These are phyloP conservation scores for Fusarium abutilonis DNA, from an alignment of 2,329 filamentous ascomycete species.

Conservation along the genomic window DNA sequence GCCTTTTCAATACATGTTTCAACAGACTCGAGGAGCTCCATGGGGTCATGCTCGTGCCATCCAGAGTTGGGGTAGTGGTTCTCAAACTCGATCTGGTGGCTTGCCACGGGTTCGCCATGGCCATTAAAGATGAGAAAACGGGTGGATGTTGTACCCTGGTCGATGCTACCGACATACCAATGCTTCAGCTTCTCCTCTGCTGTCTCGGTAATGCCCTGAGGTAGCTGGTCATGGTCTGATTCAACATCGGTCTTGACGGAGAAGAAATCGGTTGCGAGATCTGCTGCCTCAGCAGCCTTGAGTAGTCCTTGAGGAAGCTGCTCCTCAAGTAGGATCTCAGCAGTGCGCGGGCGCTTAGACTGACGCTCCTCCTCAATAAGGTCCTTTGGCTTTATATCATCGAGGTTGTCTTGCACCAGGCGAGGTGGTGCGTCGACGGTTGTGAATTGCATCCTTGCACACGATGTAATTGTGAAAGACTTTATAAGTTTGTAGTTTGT, in stretches of 20 bases:
- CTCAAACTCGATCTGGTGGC: constrained; percentile 86
- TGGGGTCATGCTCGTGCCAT: constrained; percentile 90
- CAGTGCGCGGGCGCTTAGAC: constrained; percentile 39
- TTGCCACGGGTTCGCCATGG: constrained; percentile 78
- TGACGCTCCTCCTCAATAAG: constrained; percentile 12
- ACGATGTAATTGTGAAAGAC: constrained; percentile 26
- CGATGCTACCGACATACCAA: constrained; percentile 85
- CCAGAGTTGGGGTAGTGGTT: constrained; percentile 87
- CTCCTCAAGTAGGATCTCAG: constrained; percentile 35
- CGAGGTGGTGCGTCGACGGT: constrained; percentile 17
- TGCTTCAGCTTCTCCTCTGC: constrained; percentile 51
- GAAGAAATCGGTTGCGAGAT: constrained; percentile 38
- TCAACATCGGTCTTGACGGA: constrained; percentile 39
- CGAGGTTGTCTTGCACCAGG: constrained; percentile 20
- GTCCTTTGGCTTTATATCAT: constrained; percentile 15
- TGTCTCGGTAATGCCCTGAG: constrained; percentile 47
- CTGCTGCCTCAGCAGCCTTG: constrained; percentile 39
- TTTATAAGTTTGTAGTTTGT: constrained; percentile 20
- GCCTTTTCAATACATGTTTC: constrained; percentile 83
- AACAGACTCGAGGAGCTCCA: constrained; percentile 78
- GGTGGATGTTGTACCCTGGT: constrained; percentile 90
- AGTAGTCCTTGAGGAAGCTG: constrained; percentile 46
- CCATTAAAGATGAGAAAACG: constrained; percentile 91
- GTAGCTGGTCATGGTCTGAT: constrained; percentile 44
- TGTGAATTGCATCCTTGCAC: constrained; percentile 44